Percentiles rank a stretch among this genome's conserved stretches.
phyloP scores from a whole-genome alignment of 2,329 filamentous ascomycete genomes.

The Fusarium temperatum region DNA sequence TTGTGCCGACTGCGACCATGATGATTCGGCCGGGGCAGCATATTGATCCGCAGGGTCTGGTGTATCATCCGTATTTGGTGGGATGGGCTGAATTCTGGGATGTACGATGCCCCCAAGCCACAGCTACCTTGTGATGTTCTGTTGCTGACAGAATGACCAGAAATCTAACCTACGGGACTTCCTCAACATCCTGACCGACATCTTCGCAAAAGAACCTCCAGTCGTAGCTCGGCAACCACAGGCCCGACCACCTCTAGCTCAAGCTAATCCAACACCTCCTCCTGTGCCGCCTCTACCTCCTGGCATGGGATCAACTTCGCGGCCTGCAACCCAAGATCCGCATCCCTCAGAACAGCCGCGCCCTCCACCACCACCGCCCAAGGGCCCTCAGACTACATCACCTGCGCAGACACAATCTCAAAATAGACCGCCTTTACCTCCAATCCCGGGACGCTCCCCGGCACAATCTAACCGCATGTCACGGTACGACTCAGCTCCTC shows the following conservation, averaged over 20 bases:
- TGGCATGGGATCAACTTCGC: slow-evolving; percentile 59
- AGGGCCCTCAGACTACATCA: slow-evolving; percentile 53
- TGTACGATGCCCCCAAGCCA: slow-evolving; percentile 61
- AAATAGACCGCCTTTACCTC: slow-evolving; percentile 45
- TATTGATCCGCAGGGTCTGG: slow-evolving; percentile 89
- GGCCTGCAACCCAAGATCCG: slow-evolving; percentile 48
- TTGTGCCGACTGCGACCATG: slow-evolving; percentile 90
- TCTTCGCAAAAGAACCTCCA: slow-evolving; percentile 95
- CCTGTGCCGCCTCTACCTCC: slow-evolving; percentile 78
- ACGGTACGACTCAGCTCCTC: slow-evolving; percentile 59
- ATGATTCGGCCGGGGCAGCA: slow-evolving; percentile 91
- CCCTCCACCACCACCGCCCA: slow-evolving; percentile 65
- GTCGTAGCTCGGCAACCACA: slow-evolving; percentile 76
- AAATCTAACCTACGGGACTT: slow-evolving; percentile 88
- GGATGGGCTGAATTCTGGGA: slow-evolving; percentile 92
- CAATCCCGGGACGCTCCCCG: slow-evolving; percentile 27
- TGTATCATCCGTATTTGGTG: slow-evolving; percentile 95
- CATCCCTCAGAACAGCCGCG: slow-evolving; percentile 46
- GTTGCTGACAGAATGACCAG: slow-evolving; percentile 50
- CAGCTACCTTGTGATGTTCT: neutral
- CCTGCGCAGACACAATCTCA: slow-evolving; percentile 36
- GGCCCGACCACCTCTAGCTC: slow-evolving; percentile 50
- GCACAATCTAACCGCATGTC: slow-evolving; percentile 43
- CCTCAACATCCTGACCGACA: slow-evolving; percentile 79
- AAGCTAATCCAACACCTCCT: slow-evolving; percentile 60